phyloP scores from a whole-genome alignment of 1,284 basidiomycete genomes.

The Vanrija sp. region DNA sequence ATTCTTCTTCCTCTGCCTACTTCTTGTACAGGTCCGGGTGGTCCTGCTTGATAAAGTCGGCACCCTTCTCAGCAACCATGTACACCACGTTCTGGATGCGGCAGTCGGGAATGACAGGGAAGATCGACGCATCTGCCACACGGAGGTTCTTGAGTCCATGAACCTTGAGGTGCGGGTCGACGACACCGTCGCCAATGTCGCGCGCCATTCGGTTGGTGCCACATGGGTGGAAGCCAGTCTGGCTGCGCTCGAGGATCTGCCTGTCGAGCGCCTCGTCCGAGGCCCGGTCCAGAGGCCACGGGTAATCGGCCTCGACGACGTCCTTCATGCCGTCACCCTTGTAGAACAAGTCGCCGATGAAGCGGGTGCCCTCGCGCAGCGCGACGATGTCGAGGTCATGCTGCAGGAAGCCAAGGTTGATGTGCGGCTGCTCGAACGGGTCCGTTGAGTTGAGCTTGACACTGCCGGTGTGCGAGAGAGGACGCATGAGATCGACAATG shows the following conservation, averaged over 20 bases:
- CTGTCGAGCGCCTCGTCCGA: constrained; percentile 24
- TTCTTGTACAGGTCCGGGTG: constrained; percentile 12
- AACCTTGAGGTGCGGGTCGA: constrained; percentile 60
- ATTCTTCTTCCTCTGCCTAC: neutral
- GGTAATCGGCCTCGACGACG: constrained; percentile 23
- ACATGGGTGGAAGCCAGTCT: constrained; percentile 57
- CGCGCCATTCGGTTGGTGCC: constrained; percentile 64
- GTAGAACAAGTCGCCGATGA: constrained; percentile 13
- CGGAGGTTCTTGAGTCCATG: constrained; percentile 58
- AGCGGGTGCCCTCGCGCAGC: constrained; percentile 11
- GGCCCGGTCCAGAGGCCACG: constrained; percentile 14
- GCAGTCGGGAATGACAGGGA: constrained; percentile 53
- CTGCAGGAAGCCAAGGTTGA: constrained; percentile 59
- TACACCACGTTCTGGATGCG: constrained; percentile 47
- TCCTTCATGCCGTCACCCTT: constrained; percentile 31
- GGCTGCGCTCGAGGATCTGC: constrained; percentile 40
- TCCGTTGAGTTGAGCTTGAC: constrained; percentile 56
- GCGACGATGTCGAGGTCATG: constrained; percentile 46
- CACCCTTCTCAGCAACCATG: constrained; percentile 65
- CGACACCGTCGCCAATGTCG: constrained; percentile 59
- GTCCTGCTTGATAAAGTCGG: constrained; percentile 56
- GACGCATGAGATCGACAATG: constrained; percentile 17
- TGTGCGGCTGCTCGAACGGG: constrained; percentile 57
- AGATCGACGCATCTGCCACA: constrained; percentile 51
- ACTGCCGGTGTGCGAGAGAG: constrained; percentile 3